Conservation (phyloP, 805 yeast species). For the Cyberlindnera nakhonratchasimensis region DNA sequence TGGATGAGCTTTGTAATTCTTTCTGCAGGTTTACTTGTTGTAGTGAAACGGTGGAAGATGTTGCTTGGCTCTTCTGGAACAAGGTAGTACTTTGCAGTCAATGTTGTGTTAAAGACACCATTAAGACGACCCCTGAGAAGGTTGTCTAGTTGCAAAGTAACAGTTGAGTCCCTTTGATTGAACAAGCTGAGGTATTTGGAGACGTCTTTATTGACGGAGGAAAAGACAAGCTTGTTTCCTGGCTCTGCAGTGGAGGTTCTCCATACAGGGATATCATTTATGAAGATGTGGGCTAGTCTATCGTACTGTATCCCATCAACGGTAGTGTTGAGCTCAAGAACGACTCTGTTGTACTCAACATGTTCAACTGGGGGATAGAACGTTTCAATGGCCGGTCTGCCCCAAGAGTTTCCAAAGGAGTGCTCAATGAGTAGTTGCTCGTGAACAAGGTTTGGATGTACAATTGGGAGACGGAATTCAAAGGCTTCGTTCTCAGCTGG, state of each 20-base stretch:
- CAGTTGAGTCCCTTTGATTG: slow-evolving; percentile 32
- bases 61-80: slow-evolving; percentile 23
- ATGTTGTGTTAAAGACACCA: slow-evolving; percentile 55
- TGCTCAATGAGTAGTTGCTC: slow-evolving; percentile 40
- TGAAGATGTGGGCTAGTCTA: slow-evolving; percentile 58
- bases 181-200: slow-evolving; percentile 54
- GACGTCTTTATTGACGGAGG: slow-evolving; percentile 59
- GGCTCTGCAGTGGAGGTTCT: slow-evolving; percentile 86
- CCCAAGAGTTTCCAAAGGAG: slow-evolving; percentile 60
- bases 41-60: slow-evolving; percentile 16
- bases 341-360: slow-evolving; percentile 48
- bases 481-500: slow-evolving; percentile 20
- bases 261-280: slow-evolving; percentile 70
- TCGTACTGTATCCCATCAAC: slow-evolving; percentile 63
- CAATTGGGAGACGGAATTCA: slow-evolving; percentile 25
- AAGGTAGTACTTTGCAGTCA: slow-evolving; percentile 50
- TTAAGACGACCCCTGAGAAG: slow-evolving; percentile 48
- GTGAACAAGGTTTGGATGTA: slow-evolving; percentile 31
- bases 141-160: slow-evolving; percentile 66
- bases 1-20: slow-evolving; percentile 17
- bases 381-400: slow-evolving; percentile 42
- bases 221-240: slow-evolving; percentile 43
- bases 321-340: slow-evolving; percentile 48
- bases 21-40: slow-evolving; percentile 23
- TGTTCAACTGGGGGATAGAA: slow-evolving; percentile 45